phyloP scores from a whole-genome alignment of 352 stramenopile species.

The Phytophthora pistaciae region DNA sequence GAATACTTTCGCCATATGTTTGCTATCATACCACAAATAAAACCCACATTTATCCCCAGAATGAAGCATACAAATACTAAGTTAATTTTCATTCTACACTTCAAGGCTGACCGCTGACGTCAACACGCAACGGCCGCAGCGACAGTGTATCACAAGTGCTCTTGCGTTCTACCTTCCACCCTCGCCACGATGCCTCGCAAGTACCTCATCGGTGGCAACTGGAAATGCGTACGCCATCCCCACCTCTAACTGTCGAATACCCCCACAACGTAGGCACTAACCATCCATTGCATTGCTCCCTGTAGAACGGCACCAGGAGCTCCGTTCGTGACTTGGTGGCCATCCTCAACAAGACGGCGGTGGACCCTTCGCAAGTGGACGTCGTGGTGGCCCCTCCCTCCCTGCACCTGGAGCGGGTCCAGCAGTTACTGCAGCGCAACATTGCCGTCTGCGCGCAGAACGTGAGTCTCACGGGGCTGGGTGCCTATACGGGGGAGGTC shows the following conservation, averaged over 20 bases:
- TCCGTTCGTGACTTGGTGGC: constrained; percentile 88
- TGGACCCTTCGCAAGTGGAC: constrained; percentile 71
- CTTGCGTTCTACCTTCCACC: not conserved
- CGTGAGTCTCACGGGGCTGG: constrained; percentile 83
- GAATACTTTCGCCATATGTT: not conserved
- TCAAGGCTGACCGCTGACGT: constrained; percentile 30
- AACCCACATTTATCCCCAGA: not conserved
- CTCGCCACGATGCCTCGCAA: constrained; percentile 61
- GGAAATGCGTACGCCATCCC: constrained; percentile 90
- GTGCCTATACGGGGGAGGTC: constrained; percentile 95
- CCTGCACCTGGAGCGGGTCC: constrained; percentile 70
- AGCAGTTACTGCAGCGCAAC: constrained; percentile 61
- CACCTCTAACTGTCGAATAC: not conserved
- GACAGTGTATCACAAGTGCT: constrained; percentile 2
- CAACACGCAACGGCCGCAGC: constrained; percentile 11
- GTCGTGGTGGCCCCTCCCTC: constrained; percentile 83
- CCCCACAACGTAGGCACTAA: not conserved
- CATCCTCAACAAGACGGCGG: constrained; percentile 84
- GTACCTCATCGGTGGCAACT: constrained; percentile 95
- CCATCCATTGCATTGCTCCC: not conserved
- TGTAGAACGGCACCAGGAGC: constrained; percentile 78
- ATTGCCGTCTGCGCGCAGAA: constrained; percentile 86
- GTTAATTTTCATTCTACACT: constrained; percentile 10
- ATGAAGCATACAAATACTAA: constrained; percentile 9
- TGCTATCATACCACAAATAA: not conserved